phyloP scores from a whole-genome alignment of 2,329 filamentous ascomycete genomes.

The Phaeophleospora eucalypticola region DNA sequence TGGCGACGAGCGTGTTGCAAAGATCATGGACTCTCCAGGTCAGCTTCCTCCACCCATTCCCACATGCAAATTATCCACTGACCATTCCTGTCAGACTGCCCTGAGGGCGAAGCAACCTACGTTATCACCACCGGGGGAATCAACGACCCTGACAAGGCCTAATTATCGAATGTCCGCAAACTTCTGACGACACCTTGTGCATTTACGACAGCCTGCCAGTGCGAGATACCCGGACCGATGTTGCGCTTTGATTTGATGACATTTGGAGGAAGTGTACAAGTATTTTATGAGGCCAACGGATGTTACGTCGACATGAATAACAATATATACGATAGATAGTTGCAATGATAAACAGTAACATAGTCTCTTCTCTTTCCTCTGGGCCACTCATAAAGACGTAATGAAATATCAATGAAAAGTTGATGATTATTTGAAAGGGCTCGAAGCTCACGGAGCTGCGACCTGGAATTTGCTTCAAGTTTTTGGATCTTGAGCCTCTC shows the following conservation, averaged over 20 bases:
- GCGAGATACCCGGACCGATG: neutral
- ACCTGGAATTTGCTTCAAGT: neutral
- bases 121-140: slow-evolving; percentile 67
- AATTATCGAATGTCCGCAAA: slow-evolving; percentile 1
- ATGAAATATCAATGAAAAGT: neutral
- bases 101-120: slow-evolving; percentile 65
- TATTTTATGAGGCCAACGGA: neutral
- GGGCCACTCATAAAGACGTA: too few species aligned
- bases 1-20: slow-evolving; percentile 66
- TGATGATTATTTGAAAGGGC: too few species aligned
- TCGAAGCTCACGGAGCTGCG: neutral
- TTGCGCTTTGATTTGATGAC: neutral
- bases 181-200: neutral
- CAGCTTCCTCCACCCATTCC: slow-evolving; percentile 5
- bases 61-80: slow-evolving; percentile 9
- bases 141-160: slow-evolving; percentile 62
- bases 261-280: neutral
- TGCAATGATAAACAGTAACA: too few species aligned
- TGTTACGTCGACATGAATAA: neutral
- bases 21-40: slow-evolving; percentile 65
- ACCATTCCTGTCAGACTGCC: slow-evolving; percentile 52
- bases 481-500: neutral
- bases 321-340: neutral
- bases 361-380: too few species aligned
- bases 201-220: neutral